Conservation (phyloP, 129 eudicot genomes). For the Arctium minus region DNA sequence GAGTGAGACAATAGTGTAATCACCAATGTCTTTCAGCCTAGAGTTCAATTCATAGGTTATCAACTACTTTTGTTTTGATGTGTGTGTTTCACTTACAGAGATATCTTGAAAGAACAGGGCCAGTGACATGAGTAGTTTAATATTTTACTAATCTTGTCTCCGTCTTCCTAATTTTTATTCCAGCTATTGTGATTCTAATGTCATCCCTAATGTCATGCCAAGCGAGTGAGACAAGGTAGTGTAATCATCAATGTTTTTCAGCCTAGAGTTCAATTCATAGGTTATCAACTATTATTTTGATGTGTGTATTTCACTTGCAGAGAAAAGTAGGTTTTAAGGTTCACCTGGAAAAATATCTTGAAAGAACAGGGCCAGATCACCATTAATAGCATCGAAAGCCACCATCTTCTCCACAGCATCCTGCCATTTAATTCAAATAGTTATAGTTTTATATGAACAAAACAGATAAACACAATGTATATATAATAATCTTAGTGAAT, state of each 20-base stretch:
- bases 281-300: background rate
- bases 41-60: background rate
- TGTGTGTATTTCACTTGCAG: background rate
- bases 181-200: too few relatives aligned
- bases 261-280: background rate
- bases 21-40: background rate
- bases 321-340: conserved; percentile 13
- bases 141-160: too few relatives aligned
- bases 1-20: background rate
- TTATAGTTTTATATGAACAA: background rate
- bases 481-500: background rate
- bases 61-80: background rate
- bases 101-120: conserved; percentile 59
- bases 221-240: background rate
- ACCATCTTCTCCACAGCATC: conserved; percentile 65
- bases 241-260: background rate
- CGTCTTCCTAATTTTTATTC: too few relatives aligned
- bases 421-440: conserved; percentile 40
- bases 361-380: conserved; percentile 64
- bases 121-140: conserved; percentile 5
- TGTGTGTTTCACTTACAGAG: background rate
- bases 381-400: conserved; percentile 66
- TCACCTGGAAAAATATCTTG: conserved; percentile 54
- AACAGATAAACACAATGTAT: background rate
- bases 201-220: too few relatives aligned